Base-by-base conservation (phyloP, 371 early-diverging fungal genomes). In the Zopfochytrium polystomum region DNA sequence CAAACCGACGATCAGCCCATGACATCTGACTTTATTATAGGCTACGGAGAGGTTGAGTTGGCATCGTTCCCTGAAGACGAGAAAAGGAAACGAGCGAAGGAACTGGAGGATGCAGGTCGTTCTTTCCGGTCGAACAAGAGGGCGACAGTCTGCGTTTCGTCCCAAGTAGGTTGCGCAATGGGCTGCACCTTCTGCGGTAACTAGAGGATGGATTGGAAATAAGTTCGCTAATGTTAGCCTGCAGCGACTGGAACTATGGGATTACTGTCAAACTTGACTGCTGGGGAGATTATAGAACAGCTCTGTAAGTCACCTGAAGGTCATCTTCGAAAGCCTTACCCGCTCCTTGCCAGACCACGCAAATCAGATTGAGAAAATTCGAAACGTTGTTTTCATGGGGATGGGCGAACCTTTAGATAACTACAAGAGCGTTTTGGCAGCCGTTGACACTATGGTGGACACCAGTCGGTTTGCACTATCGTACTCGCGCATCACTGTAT, bases 351-450 rank as follows among this genome's bases (percentile, higher is more conserved):
- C 23, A 68, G 68, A 67, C 54, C 80, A 78, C 48, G 80, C 80
- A 22, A 74, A 69, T 57, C 43, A 58, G 31, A 58, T 75, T 3
- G 80, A 84, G 58, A 79, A 69, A 26, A 80, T 94, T 32, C 80
- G 84, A 23, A 90, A 91, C 66, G 87, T 92, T 59, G 93, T 93
- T 3, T 92, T 91, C 64, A 92, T 95, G 95, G 93, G 92, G 5
- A 68, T 68, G 80, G 95, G 87, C 30, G 95, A 95, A 63, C 93
- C 93, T 0, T 73, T 93, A 30, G 89, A 91, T 68, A 92, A 91
- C 68, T 92, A 88, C 56, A 38, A 80, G 59, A 80, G 88, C 43
- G 89, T 93, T 7, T 76, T 85, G 35, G 74, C 80, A 23, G 90
- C 95, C 0, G 77, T 94, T 44, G 60, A 77, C 18, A 76, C 84